Evolutionary conservation across 1,284 basidiomycete genomes (phyloP).

Genomic region (Malassezia pachydermatis): DNA sequence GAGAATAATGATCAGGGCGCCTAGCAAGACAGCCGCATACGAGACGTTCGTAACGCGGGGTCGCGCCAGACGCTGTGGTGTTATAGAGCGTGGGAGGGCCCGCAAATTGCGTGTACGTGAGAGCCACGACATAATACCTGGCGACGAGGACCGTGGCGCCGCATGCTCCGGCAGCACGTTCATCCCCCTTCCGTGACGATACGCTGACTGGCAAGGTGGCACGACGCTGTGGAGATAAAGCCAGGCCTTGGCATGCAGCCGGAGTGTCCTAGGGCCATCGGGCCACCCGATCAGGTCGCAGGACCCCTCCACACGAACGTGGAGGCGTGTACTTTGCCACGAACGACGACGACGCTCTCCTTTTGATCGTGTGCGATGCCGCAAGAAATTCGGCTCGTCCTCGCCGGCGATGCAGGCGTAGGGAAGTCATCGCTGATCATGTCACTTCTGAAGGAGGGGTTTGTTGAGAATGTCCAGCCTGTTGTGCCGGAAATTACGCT

Average conservation of each 20-base stretch:
- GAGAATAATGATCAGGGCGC: conserved; percentile 1
- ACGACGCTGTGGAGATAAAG: no score
- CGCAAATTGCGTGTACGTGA: neutral
- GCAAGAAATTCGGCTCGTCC: conserved; percentile 78
- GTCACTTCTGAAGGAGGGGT: conserved; percentile 67
- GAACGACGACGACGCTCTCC: neutral
- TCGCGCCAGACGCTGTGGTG: neutral
- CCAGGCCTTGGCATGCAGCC: neutral
- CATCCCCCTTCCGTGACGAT: no score
- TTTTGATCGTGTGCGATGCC: conserved; percentile 53
- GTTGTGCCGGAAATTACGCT: conserved; percentile 43
- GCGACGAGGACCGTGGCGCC: neutral
- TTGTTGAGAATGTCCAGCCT: conserved; percentile 66
- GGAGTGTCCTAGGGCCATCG: no score
- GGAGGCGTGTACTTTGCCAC: neutral
- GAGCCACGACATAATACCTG: neutral
- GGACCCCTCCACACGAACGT: no score
- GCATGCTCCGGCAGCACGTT: neutral
- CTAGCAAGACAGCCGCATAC: conserved; percentile 3
- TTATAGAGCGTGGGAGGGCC: neutral
- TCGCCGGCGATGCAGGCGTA: conserved; percentile 76
- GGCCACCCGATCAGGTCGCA: no score
- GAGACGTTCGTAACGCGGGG: neutral
- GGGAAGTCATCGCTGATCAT: conserved; percentile 42
- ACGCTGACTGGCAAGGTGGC: no score